These are phyloP conservation scores for Amylocarpus encephaloides DNA, from an alignment of 2,329 filamentous ascomycete species.

Conservation along the genomic window DNA sequence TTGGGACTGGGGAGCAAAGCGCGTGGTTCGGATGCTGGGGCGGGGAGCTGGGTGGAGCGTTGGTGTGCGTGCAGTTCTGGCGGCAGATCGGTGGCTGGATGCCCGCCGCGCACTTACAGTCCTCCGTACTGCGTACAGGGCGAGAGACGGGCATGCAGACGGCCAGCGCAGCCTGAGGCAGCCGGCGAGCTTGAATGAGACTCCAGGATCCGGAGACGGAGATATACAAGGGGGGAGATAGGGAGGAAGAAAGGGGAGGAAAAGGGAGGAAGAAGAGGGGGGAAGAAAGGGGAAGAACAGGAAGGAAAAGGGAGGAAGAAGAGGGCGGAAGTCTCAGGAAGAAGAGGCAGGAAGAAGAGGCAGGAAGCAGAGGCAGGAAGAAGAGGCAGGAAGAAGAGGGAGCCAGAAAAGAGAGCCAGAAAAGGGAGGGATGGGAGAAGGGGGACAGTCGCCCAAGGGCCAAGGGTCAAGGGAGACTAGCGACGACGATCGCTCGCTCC, in stretches of 20 bases:
- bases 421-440: too few species aligned
- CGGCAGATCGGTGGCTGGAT: slow-evolving; percentile 16
- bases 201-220: too few species aligned
- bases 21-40: too few species aligned
- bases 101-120: slow-evolving; percentile 10
- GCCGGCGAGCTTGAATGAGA: neutral
- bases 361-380: too few species aligned
- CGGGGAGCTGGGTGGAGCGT: slow-evolving; percentile 1
- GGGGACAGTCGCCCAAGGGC: too few species aligned
- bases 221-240: too few species aligned
- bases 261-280: neutral
- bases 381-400: too few species aligned
- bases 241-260: neutral
- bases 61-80: slow-evolving; percentile 20
- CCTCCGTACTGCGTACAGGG: slow-evolving; percentile 12
- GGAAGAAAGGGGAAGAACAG: neutral
- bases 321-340: too few species aligned
- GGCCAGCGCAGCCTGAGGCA: neutral
- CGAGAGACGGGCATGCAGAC: slow-evolving; percentile 5
- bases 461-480: too few species aligned
- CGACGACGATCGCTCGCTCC: too few species aligned
- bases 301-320: neutral
- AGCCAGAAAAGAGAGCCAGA: too few species aligned
- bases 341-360: too few species aligned
- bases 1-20: neutral